Evolutionary conservation across 169 alveolate species (phyloP), one percentile per base, ranked within the genome.

Genomic region (Theileria sp.): DNA sequence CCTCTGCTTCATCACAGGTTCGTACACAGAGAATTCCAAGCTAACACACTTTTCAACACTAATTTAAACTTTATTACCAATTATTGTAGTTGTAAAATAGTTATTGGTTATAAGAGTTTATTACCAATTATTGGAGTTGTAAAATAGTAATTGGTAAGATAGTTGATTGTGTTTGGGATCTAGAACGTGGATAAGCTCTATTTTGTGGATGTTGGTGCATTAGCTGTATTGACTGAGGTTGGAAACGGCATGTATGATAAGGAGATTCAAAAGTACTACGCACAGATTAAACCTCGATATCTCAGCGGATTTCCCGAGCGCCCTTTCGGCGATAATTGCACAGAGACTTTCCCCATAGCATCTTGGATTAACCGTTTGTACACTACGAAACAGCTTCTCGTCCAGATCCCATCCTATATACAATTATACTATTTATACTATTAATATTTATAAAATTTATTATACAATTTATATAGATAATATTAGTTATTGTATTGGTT

Each of bases 1-100:
- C 87, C 87, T 68, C 87, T 79, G 87, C 36, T 34, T 70, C 58
- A 26, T 28, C 19, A 66, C 49, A 79, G 75, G 54, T 44, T 28
- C 58, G 87, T 67, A 50, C 64, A 44, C 87, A 79, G 87, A 61
- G 87, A 79, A 51, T 79, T 50, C 87, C 87, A 77, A 71, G 87
- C 87, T 79, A 79, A 79, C 80, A 62, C 76, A 72, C 80, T 75
- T 71, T 79, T 74, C 65, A n/a, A 28, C 62, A 54, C 8, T 44
- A 10, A n/a, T n/a, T n/a, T n/a, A n/a, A n/a, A n/a, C n/a, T n/a
- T n/a, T n/a, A n/a, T n/a, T n/a, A n/a, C n/a, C n/a, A n/a, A n/a
- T n/a, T n/a, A n/a, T n/a, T n/a, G n/a, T n/a, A n/a, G n/a, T n/a
- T n/a, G n/a, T n/a, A n/a, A n/a, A n/a, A n/a, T n/a, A n/a, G n/a